Base-by-base conservation (phyloP, 139 green algal genomes). In the Micractinium conductrix region DNA sequence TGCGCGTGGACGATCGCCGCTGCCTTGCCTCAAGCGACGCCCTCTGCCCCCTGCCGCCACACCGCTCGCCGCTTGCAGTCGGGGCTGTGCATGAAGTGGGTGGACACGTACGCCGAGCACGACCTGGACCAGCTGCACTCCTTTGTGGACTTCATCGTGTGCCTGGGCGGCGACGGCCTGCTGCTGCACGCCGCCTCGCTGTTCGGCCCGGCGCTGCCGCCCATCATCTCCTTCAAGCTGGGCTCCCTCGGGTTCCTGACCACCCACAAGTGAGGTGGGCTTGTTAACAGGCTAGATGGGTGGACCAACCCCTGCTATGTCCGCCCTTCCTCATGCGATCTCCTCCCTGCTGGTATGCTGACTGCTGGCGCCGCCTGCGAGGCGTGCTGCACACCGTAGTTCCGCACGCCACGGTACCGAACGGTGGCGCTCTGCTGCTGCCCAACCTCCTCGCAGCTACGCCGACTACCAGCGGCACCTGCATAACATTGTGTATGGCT, bases 191-290 rank as follows among this genome's bases (percentile, higher is more conserved):
- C 96, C 0, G 92, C 89, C 38, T 91, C 89, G 58, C 89, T 99
- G 30, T 99, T 99, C 85, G 85, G 88, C 35, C 42, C 81, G 22
- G 78, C 88, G 69, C 90, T 95, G 33, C 93, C 92, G 26, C 92
- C 92, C 28, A 79, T 85, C 79, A 84, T 84, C 76, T 67, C 75
- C 69, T 99, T 99, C 91, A 95, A 98, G 88, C 90, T 99, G n/a
- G 97, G 97, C 16, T 98, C 93, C 24, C 91, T 99, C 62, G 97
- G 97, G 74, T 99, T 99, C 88, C 88, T 99, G 37, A 99, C 97
- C 69, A 97, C 95, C 73, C 95, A 98, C 86, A 79, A 79, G n/a
- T 95, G 76, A 37, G 71, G 7, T 24, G 3, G 60, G 12, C 48
- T 58, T 58, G 12, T 58, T 58, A 58, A 16, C 10, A 58, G 12